Percentiles rank a stretch among this genome's conserved stretches.
phyloP scores from a whole-genome alignment of 2,329 filamentous ascomycete genomes.

The Microsporum audouinii region DNA sequence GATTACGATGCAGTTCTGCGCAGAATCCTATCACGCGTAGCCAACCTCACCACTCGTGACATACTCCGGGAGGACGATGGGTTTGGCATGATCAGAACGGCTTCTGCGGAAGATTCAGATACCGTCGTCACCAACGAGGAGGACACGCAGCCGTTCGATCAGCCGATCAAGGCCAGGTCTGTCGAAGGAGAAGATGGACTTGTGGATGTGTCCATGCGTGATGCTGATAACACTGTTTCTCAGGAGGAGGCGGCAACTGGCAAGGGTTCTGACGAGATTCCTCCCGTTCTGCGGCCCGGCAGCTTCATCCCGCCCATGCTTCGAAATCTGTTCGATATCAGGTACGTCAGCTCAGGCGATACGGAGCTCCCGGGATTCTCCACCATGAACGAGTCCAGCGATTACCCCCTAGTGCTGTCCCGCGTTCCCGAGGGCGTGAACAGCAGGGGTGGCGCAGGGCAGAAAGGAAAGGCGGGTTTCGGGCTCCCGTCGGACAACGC shows the following conservation, averaged over 20 bases:
- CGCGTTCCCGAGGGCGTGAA: constrained; percentile 28
- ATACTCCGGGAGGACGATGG: constrained; percentile 46
- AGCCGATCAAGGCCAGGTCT: constrained; percentile 63
- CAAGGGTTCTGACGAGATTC: constrained; percentile 41
- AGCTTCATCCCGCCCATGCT: constrained; percentile 51
- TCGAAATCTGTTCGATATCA: constrained; percentile 66
- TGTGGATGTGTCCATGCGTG: constrained; percentile 79
- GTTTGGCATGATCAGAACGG: constrained; percentile 40
- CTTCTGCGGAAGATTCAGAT: constrained; percentile 50
- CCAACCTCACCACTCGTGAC: constrained; percentile 61
- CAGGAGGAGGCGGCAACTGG: constrained; percentile 20
- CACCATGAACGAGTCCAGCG: constrained; percentile 46
- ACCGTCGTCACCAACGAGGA: constrained; percentile 53
- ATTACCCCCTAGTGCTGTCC: constrained; percentile 45
- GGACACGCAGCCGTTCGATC: constrained; percentile 54
- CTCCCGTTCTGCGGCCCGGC: constrained; percentile 40
- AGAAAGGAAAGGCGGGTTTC: constrained; percentile 13
- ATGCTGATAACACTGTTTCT: constrained; percentile 37
- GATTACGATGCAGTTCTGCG: constrained; percentile 61
- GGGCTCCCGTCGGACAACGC: constrained; percentile 12
- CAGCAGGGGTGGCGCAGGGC: constrained; percentile 14
- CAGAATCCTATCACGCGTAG: constrained; percentile 66
- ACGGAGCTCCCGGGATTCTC: constrained; percentile 61
- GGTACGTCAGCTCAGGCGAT: constrained; percentile 50
- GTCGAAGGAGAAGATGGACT: constrained; percentile 82